phyloP scores from a whole-genome alignment of 306 rosid genomes.

The Glycine tomentella region DNA sequence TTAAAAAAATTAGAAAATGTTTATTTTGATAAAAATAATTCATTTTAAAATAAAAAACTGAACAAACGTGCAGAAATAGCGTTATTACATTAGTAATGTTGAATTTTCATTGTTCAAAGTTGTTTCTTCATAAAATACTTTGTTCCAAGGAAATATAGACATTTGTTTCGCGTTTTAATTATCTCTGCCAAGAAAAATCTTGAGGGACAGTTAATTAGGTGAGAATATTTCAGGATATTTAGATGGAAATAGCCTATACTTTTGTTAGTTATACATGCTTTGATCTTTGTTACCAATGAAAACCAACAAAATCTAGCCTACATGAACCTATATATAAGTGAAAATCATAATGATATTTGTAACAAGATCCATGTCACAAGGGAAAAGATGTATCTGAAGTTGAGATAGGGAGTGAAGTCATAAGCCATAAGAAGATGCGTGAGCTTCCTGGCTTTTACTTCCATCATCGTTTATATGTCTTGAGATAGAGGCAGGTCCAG shows the following conservation, averaged over 20 bases:
- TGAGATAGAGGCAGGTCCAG: not conserved
- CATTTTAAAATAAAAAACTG: too few relatives aligned
- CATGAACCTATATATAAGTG: not conserved
- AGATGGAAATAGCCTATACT: not conserved
- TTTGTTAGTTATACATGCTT: not conserved
- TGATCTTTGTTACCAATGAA: not conserved
- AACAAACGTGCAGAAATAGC: too few relatives aligned
- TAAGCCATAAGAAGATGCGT: slow-evolving; percentile 17
- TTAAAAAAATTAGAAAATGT: too few relatives aligned
- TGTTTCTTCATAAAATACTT: too few relatives aligned
- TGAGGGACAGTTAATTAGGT: not conserved
- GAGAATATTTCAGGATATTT: not conserved
- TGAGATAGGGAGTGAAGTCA: slow-evolving; percentile 27
- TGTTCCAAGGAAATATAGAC: too few relatives aligned
- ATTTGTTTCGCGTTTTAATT: not conserved
- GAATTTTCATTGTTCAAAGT: too few relatives aligned
- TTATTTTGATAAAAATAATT: too few relatives aligned
- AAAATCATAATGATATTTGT: not conserved
- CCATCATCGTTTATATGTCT: too few relatives aligned
- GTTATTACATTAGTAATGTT: too few relatives aligned
- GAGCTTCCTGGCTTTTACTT: slow-evolving; percentile 2
- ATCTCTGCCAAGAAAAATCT: not conserved
- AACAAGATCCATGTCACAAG: not conserved
- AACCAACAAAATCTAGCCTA: slow-evolving; percentile 1
- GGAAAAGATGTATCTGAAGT: not conserved